Percentiles rank a stretch among this genome's conserved stretches.
Evolutionary conservation across 768 basidiomycete species (phyloP).

Genomic region (Termitomyces sp.): DNA sequence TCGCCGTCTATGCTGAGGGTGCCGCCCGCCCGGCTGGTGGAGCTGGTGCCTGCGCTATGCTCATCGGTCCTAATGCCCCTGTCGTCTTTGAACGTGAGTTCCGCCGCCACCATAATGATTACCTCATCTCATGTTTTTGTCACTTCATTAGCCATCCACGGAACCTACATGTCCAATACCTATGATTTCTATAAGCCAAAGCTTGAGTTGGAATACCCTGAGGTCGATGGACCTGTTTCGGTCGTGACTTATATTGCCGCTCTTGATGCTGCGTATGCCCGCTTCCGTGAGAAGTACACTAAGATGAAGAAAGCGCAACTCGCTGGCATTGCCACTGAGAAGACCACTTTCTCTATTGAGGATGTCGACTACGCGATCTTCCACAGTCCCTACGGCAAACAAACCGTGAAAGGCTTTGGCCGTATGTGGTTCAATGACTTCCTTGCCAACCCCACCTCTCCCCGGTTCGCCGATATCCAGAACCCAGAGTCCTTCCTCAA

Average conservation of each 20-base stretch:
- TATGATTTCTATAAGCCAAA: constrained; percentile 99
- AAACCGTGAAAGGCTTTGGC: constrained; percentile 95
- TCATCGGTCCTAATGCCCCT: constrained; percentile 96
- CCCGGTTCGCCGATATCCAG: constrained; percentile 69
- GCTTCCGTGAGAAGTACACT: constrained; percentile 79
- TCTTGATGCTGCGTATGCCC: constrained; percentile 83
- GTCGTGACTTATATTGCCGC: constrained; percentile 94
- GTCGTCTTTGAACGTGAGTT: constrained; percentile 90
- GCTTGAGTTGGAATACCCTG: constrained; percentile 91
- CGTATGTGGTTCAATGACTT: constrained; percentile 94
- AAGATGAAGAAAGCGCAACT: constrained; percentile 51
- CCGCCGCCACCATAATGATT: background rate
- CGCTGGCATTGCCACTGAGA: constrained; percentile 37
- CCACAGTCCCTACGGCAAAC: constrained; percentile 98
- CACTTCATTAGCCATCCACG: constrained; percentile 74
- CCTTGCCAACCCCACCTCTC: constrained; percentile 65
- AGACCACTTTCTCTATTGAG: constrained; percentile 66
- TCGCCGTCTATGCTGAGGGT: constrained; percentile 97
- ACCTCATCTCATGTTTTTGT: constrained; percentile 12
- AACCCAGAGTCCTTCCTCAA: constrained; percentile 68
- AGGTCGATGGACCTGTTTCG: constrained; percentile 96
- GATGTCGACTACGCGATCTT: constrained; percentile 92
- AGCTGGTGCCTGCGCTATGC: constrained; percentile 91
- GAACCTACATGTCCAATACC: constrained; percentile 94
- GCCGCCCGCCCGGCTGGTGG: constrained; percentile 94